Base-by-base conservation (phyloP, 352 stramenopile species). In the Phytophthora agathidicida region DNA sequence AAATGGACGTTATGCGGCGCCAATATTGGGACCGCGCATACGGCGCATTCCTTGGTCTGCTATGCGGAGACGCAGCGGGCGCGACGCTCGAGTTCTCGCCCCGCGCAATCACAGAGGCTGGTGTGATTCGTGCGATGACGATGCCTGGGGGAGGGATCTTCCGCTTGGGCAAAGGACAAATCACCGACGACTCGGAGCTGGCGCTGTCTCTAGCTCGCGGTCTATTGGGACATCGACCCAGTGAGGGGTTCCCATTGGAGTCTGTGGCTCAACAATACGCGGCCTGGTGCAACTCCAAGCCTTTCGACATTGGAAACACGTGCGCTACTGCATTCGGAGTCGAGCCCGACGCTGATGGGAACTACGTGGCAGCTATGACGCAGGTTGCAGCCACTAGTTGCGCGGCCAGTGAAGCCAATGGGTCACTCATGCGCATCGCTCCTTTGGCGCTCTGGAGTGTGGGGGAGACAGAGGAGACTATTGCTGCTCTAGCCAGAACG, bases 181-280 rank as follows among this genome's bases (percentile, higher is more conserved):
- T 77, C 65, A 88, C 77, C 5, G 77, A 88, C 71, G 77, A 88
- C 63, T 86, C 73, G 57, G 77, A 88, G 68, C 60, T 85, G 10
- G 70, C 77, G 47, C 44, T 88, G 44, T 69, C 73, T 37, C 64
- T 83, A 20, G 70, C 75, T 20, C 63, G 48, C 8, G 75, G 60
- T 0, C 56, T 87, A 1, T 32, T 66, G 13, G 53, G 24, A 0
- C 65, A 71, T 8, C 46, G 28, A 20, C 75, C 67, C 7, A 37
- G 31, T 17, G 55, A 71, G 1, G 67, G 70, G 0, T 72, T 83
- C 26, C 75, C 71, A 3, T n/a, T 75, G 3, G 65, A 88, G 26
- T 54, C 65, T 3, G 68, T 82, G 31, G 77, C 73, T 13, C 17
- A 20, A 20, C 52, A 75, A 41, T 88, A 85, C 32, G 43, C 43